A percentile compares a stretch with the other conserved stretches of the same genome.
Evolutionary conservation across 225 moss, liverwort and hornwort genomes (phyloP).

Genomic region (Rhytidiadelphus loreus): DNA sequence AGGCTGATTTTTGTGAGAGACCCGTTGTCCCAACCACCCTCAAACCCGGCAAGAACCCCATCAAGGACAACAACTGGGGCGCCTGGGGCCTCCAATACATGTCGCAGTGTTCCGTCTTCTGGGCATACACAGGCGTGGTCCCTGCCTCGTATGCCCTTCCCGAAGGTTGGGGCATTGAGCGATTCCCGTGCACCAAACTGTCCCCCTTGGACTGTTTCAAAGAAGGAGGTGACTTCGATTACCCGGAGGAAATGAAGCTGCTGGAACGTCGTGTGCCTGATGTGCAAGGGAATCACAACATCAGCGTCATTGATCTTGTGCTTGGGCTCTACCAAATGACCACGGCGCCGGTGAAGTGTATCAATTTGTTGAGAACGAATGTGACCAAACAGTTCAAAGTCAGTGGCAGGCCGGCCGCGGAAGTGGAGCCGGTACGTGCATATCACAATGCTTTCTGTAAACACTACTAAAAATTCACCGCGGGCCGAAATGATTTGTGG

Average conservation of each 20-base stretch:
- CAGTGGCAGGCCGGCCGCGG: not conserved
- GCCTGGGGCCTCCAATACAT: conserved; percentile 70
- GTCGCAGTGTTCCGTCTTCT: conserved; percentile 54
- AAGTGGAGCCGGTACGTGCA: conserved; percentile 13
- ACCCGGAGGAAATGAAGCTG: conserved; percentile 61
- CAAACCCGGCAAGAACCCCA: conserved; percentile 56
- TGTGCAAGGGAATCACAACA: not conserved
- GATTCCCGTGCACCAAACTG: conserved; percentile 82
- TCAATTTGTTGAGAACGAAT: conserved; percentile 16
- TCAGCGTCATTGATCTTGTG: conserved; percentile 32
- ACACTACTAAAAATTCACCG: not conserved
- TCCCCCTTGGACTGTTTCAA: conserved; percentile 67
- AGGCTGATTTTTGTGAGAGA: conserved; percentile 76
- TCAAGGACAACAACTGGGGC: conserved; percentile 73
- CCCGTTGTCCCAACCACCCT: conserved; percentile 54
- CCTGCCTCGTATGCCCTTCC: conserved; percentile 32
- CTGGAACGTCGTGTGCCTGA: conserved; percentile 57
- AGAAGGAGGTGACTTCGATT: conserved; percentile 77
- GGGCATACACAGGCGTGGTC: conserved; percentile 18
- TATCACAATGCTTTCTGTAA: not conserved
- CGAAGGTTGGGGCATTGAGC: conserved; percentile 62
- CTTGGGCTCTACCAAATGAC: conserved; percentile 26
- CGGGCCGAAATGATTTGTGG: not conserved
- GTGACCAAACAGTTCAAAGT: conserved; percentile 20
- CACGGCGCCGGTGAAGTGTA: conserved; percentile 24